Conservation (phyloP, 2,329 filamentous ascomycete genomes). For the Grosmannia serpens region DNA sequence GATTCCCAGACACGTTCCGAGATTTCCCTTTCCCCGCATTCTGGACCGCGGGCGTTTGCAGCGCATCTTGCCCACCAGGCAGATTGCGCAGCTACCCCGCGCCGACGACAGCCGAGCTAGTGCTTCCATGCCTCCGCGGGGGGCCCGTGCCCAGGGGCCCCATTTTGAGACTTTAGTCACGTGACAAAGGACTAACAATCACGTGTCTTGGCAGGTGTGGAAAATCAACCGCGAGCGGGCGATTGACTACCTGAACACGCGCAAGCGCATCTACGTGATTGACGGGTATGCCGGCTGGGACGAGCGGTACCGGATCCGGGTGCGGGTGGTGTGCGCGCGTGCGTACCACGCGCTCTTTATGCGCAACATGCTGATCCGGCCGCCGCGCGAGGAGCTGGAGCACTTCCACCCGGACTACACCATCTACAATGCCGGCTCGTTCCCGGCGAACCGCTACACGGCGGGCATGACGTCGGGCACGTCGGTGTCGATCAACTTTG, state of each 20-base stretch:
- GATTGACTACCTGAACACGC: conserved; percentile 97
- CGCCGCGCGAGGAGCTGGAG: conserved; percentile 80
- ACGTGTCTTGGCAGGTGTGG: conserved; percentile 63
- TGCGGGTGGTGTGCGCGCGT: conserved; percentile 95
- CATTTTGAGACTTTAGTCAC: neutral
- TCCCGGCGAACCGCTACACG: conserved; percentile 97
- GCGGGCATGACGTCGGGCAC: conserved; percentile 98
- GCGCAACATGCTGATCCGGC: conserved; percentile 99
- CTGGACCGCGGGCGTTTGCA: neutral
- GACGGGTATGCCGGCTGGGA: conserved; percentile 98
- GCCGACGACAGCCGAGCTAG: conserved; percentile 11
- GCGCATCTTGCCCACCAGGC: neutral
- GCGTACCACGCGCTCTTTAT: conserved; percentile 99
- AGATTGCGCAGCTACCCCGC: conserved; percentile 4
- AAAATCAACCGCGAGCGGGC: conserved; percentile 98
- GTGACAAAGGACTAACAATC: conserved; percentile 11
- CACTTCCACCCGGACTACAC: conserved; percentile 98
- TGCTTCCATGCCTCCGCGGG: neutral
- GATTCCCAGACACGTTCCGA: neutral
- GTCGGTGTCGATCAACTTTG: conserved; percentile 97
- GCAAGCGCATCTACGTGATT: conserved; percentile 96
- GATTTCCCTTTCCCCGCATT: neutral
- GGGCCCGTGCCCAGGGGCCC: neutral
- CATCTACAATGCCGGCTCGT: conserved; percentile 98
- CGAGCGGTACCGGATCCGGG: conserved; percentile 92